Evolutionary conservation across 1,139 yeast genomes (phyloP).

Genomic region (Saccharomyces hybrid): DNA sequence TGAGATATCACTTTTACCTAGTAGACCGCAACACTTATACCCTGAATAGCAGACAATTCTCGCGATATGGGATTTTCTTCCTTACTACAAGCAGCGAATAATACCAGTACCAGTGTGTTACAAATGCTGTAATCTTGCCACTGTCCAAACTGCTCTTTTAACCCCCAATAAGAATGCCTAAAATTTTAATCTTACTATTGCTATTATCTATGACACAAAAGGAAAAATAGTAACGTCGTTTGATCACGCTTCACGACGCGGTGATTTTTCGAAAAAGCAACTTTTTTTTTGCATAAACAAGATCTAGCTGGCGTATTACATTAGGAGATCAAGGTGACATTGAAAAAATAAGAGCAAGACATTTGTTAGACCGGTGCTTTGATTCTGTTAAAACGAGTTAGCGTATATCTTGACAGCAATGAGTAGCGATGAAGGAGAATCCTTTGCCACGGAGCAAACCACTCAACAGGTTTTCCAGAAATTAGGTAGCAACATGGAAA

Average conservation of each 20-base stretch:
- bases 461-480: constrained; percentile 29
- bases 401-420: background rate
- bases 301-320: background rate
- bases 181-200: background rate
- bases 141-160: background rate
- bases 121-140: background rate
- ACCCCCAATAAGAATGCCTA: background rate
- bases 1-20: background rate
- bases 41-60: background rate
- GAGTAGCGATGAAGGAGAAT: constrained; percentile 26
- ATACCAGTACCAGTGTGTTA: background rate
- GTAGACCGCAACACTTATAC: background rate
- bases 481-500: constrained; percentile 40
- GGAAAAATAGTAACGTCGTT: background rate
- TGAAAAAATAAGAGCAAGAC: background rate
- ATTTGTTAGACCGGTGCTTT: background rate
- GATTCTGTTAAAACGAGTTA: background rate
- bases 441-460: constrained; percentile 27
- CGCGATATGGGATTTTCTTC: background rate
- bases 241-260: background rate
- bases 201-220: background rate
- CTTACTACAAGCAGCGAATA: background rate
- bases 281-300: background rate
- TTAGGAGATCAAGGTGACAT: background rate
- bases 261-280: constrained; percentile 3